A percentile compares a stretch with the other conserved stretches of the same genome.
Evolutionary conservation across 148 eudicot species (phyloP).

Genomic region (Cornus florida): DNA sequence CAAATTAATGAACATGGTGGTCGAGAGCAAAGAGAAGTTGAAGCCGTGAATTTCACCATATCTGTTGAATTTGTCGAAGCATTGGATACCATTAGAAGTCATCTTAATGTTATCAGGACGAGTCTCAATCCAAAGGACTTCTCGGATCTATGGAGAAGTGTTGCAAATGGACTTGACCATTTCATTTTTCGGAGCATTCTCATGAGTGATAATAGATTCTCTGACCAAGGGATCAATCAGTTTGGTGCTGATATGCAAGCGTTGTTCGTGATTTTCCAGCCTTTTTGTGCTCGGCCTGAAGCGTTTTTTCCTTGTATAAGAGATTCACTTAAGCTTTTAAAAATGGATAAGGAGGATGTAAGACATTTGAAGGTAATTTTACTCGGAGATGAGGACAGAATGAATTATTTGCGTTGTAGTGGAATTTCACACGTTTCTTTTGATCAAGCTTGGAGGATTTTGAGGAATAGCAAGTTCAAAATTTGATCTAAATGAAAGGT

Average conservation of each 20-base stretch:
- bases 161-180: conserved; percentile 55
- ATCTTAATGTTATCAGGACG: conserved; percentile 27
- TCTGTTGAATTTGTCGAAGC: conserved; percentile 43
- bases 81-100: conserved; percentile 40
- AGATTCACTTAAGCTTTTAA: conserved; percentile 40
- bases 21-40: conserved; percentile 2
- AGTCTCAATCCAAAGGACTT: conserved; percentile 46
- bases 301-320: conserved; percentile 47
- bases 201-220: conserved; percentile 23
- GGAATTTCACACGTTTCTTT: conserved; percentile 31
- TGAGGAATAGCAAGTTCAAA: conserved; percentile 25
- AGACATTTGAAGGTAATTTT: conserved; percentile 17
- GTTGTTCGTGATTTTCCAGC: conserved; percentile 36
- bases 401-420: conserved; percentile 16
- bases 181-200: conserved; percentile 40
- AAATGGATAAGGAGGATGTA: conserved; percentile 25
- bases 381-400: conserved; percentile 10
- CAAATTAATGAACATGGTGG: conserved; percentile 20
- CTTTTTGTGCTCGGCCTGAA: conserved; percentile 52
- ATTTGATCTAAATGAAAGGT: neutral
- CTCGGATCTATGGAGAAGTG: conserved; percentile 51
- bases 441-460: conserved; percentile 32
- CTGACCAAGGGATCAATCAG: conserved; percentile 30
- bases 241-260: conserved; percentile 39
- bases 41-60: conserved; percentile 12